Percentiles rank a stretch among this genome's conserved stretches.
phyloP scores from a whole-genome alignment of 2,329 filamentous ascomycete species.

The Diaporthe vexans region DNA sequence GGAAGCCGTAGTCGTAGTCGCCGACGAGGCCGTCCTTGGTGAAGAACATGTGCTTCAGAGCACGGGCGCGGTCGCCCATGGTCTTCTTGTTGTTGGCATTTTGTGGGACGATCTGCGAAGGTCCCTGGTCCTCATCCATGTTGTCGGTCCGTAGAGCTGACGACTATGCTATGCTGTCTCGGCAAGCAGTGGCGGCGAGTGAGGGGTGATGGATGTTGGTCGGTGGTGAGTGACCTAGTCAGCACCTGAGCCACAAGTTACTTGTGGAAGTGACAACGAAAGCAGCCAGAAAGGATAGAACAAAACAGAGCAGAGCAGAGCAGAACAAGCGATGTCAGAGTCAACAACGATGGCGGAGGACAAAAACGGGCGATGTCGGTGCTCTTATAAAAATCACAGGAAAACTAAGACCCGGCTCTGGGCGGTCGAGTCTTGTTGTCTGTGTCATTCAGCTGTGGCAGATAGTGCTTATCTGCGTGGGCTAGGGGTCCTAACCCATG shows the following conservation, averaged over 20 bases:
- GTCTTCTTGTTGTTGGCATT: conserved; percentile 50
- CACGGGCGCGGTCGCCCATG: conserved; percentile 49
- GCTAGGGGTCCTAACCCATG: conserved; percentile 4
- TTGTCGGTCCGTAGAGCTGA: conserved; percentile 20
- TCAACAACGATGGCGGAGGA: neutral
- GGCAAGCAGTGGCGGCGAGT: neutral
- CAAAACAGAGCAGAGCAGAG: neutral
- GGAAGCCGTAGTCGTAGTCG: conserved; percentile 89
- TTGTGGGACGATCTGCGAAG: conserved; percentile 63
- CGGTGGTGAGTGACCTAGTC: neutral
- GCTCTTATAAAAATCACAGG: conserved; percentile 25
- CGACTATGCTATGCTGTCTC: neutral
- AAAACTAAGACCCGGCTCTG: neutral
- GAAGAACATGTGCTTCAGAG: conserved; percentile 59
- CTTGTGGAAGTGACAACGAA: neutral
- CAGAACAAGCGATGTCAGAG: conserved; percentile 10
- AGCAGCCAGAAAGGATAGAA: neutral
- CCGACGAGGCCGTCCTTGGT: conserved; percentile 83
- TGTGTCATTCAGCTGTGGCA: conserved; percentile 26
- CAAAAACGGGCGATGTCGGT: neutral
- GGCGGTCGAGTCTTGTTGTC: neutral
- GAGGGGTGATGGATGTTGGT: neutral
- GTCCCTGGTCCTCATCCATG: conserved; percentile 71
- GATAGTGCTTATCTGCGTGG: conserved; percentile 27
- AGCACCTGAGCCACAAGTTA: neutral